These are phyloP conservation scores for Cladosporium sp. DNA, from an alignment of 2,329 filamentous ascomycete genomes.

Conservation along the genomic window DNA sequence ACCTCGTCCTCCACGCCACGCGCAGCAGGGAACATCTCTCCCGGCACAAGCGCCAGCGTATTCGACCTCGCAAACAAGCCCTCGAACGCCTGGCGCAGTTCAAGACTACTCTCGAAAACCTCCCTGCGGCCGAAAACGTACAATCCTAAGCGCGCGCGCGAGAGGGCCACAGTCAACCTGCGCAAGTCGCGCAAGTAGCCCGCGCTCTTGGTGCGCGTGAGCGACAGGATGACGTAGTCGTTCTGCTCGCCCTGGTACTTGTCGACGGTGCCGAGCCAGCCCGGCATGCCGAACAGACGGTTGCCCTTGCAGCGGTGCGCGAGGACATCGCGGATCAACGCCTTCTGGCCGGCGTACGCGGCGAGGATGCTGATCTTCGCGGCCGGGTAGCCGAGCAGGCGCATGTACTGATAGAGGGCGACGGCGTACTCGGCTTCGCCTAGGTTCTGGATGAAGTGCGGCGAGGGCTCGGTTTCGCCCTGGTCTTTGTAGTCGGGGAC, in stretches of 20 bases:
- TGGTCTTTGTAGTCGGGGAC: constrained; percentile 89
- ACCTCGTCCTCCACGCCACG: constrained; percentile 49
- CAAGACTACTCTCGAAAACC: constrained; percentile 85
- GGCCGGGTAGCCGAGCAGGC: constrained; percentile 87
- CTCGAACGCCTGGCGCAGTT: constrained; percentile 84
- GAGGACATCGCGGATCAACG: constrained; percentile 85
- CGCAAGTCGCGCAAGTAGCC: constrained; percentile 93
- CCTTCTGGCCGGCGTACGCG: constrained; percentile 89
- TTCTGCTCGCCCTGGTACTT: constrained; percentile 99
- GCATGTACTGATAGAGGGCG: constrained; percentile 96
- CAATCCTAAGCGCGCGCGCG: constrained; percentile 84
- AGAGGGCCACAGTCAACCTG: constrained; percentile 90
- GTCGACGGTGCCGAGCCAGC: constrained; percentile 90
- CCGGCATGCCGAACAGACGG: constrained; percentile 82
- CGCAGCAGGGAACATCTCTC: constrained; percentile 78
- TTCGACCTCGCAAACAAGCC: constrained; percentile 65
- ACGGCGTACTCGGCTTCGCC: constrained; percentile 97
- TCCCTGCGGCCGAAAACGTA: constrained; percentile 88
- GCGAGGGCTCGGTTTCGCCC: constrained; percentile 85
- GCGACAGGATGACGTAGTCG: constrained; percentile 92
- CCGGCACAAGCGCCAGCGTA: constrained; percentile 77
- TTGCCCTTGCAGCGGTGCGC: constrained; percentile 80
- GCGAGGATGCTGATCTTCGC: constrained; percentile 82
- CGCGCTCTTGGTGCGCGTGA: constrained; percentile 83
- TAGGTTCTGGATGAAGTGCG: constrained; percentile 94